Percentiles rank a stretch among this genome's conserved stretches.
phyloP scores from a whole-genome alignment of 192 early-diverging fungal genomes.

The Phlyctochytrium arcticum region DNA sequence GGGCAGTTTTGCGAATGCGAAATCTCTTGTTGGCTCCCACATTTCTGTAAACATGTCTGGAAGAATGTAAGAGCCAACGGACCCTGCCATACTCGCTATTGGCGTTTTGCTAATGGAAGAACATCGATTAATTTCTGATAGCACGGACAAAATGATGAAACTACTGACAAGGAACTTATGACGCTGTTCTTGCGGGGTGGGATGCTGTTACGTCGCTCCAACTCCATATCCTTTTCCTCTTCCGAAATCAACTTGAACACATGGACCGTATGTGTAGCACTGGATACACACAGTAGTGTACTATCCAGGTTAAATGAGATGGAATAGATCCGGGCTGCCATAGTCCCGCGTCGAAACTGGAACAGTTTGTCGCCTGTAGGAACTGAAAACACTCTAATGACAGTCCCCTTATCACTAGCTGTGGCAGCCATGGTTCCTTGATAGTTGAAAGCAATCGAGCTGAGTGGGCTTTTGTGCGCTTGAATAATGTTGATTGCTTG shows the following conservation, averaged over 20 bases:
- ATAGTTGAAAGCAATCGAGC: conserved; percentile 79
- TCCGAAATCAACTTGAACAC: conserved; percentile 72
- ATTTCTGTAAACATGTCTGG: conserved; percentile 85
- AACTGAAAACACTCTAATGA: conserved; percentile 93
- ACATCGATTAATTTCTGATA: not conserved
- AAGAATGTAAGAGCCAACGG: conserved; percentile 74
- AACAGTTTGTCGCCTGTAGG: conserved; percentile 71
- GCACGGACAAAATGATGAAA: not conserved
- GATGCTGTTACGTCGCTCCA: not conserved
- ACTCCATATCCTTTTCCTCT: conserved; percentile 2
- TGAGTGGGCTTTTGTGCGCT: conserved; percentile 90
- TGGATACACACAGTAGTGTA: conserved; percentile 75
- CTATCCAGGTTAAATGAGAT: conserved; percentile 77
- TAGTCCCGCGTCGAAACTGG: conserved; percentile 93
- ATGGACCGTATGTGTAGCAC: conserved; percentile 94
- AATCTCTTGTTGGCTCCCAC: conserved; percentile 93
- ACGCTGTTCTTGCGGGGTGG: conserved; percentile 14
- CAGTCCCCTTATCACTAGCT: conserved; percentile 92
- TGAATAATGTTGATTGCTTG: conserved; percentile 92
- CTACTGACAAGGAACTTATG: conserved; percentile 31
- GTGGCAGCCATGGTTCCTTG: conserved; percentile 94
- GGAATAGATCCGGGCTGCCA: conserved; percentile 87
- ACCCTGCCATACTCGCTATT: conserved; percentile 50
- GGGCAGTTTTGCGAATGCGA: conserved; percentile 88
- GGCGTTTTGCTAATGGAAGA: conserved; percentile 27